Evolutionary conservation across 441 rosid genomes (phyloP), one percentile per base, ranked within the genome.

Genomic region (Brassica balearica): DNA sequence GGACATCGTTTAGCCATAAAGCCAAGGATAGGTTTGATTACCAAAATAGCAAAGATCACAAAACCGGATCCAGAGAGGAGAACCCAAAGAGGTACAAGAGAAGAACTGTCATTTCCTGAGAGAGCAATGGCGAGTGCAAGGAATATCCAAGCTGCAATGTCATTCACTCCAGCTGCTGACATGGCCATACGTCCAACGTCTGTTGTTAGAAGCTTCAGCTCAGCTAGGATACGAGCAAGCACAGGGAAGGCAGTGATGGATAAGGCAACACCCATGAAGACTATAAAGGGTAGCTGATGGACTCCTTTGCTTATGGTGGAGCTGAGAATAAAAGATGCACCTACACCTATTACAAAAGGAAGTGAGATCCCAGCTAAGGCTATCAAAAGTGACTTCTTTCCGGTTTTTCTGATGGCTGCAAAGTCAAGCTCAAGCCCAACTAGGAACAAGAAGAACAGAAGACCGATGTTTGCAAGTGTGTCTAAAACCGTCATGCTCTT

Each of bases 191-290:
- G 89, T 63, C 91, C 91, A 46, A 90, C 56, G 41, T 88, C 89
- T 8, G 94, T 88, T 8, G 94, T 88, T 69, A 90, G 88, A 56
- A 90, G 90, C 78, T 90, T 90, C 65, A 90, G 87, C 84, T 90
- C 94, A 17, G 94, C 94, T 9, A 90, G 82, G 68, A 90, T 87
- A n/a, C 90, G 89, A 58, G 93, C 90, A 27, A 89, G 85, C 74
- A 89, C 91, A 2, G 91, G 93, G 69, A 89, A 89, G 38, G 93
- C 93, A 3, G 93, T 89, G 78, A 89, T 89, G 59, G 93, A 89
- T 19, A 90, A 85, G 51, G 94, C 86, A 58, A 90, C 92, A 41
- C 94, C 94, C 90, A 90, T 90, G 87, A 90, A 90, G 65, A 90
- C 88, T 38, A 88, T 81, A 79, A 90, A 87, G 2, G 88, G 85